Base-by-base conservation (phyloP, 2,329 filamentous ascomycete species). In the Pseudogymnoascus sp. region DNA sequence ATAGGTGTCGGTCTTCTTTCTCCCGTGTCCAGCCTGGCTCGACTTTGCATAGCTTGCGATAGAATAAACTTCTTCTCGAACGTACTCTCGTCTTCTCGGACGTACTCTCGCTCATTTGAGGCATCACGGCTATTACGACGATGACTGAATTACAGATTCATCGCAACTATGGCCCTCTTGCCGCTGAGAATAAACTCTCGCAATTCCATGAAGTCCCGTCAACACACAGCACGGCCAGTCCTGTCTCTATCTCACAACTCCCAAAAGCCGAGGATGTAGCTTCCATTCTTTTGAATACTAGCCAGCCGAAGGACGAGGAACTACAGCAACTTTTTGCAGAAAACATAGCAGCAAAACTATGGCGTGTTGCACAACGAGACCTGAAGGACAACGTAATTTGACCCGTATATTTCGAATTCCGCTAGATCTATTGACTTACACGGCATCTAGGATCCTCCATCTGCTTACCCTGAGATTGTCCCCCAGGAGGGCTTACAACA, bases 391-490 rank as follows among this genome's bases (percentile, higher is more conserved):
- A 67, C 18, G 66, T 68, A 60, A 61, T 33, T 53, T 18, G 4
- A 11, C 28, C 47, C 28, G 5, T 33, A 18, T 56, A 33, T 33
- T 16, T 56, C n/a, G 18, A 5, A 10, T n/a, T n/a, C 14, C 5
- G 7, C n/a, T 5, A 8, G 50, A 18, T 18, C 5, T 18, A n/a
- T 6, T 31, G 8, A 18, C 50, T 53, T 53, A 56, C 28, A 18
- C 16, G n/a, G 2, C 25, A 33, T 56, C 25, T 56, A 56, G 50
- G 50, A 56, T 25, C 56, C 64, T 33, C 67, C 65, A 25, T 53
- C 37, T 16, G 62, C 62, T 0, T 75, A 72, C 35, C 75, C 75
- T 1, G 74, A 77, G 62, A 70, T 65, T 10, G 72, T 75, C 0
- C 72, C 71, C 0, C 72, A 73, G 50, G 59, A 64, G 2, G 74